Evolutionary conservation across 495 filamentous ascomycete species (phyloP), one percentile per base, ranked within the genome.

Genomic region (Tuber aestivum): DNA sequence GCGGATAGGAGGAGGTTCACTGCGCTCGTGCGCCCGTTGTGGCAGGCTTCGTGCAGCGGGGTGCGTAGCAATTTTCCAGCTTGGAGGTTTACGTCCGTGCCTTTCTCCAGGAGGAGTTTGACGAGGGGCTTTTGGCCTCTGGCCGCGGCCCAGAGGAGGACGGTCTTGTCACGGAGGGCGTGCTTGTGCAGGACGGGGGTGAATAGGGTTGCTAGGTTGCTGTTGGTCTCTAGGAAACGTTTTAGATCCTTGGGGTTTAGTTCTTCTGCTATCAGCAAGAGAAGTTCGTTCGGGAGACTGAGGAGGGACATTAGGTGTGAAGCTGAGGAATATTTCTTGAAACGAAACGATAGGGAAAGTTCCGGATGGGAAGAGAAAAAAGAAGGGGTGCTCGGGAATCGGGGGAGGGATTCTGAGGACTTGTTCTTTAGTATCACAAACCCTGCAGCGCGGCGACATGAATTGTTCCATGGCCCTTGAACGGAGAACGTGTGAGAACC

Each of bases 31-130:
- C 21, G 10, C 41, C 41, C 50, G 50, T 20, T 40, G 7, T 41
- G 16, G 48, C 18, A 76, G 21, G 81, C 81, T 16, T 70, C 72
- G 71, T 80, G 78, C 18, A 83, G 81, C 1, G 81, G 76, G 5
- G 80, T 83, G 44, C 50, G 21, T 3, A 76, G 78, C 10, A 70
- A 41, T 41, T 50, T 18, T 21, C 27, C 45, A 35, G 70, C 37
- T 12, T 48, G 69, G 40, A 71, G 71, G 32, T 77, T 72, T 8
- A 73, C 37, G 38, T 77, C 73, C 4, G 77, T 71, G 38, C 75
- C 77, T 37, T 77, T 44, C 0, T 44, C 40, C 37, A 79, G 69
- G 21, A 80, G 78, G n/a, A 75, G 27, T 8, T 69, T 41, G 27
- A 75, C 72, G 20, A 76, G 70, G 21, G 38, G 10, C 23, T 37